Conservation (phyloP, 495 filamentous ascomycete genomes). For the Copromyces sp. region DNA sequence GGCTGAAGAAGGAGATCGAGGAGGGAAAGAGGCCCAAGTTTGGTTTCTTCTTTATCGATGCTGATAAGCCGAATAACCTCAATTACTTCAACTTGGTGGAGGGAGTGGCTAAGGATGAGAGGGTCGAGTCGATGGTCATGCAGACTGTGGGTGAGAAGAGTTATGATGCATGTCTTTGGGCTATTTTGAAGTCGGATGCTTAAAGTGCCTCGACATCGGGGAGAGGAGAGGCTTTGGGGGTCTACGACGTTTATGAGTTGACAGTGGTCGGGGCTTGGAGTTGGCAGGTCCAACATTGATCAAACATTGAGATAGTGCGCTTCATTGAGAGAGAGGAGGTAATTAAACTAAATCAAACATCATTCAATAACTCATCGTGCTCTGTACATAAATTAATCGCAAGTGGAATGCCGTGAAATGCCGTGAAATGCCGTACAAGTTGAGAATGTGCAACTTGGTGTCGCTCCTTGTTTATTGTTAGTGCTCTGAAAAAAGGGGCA, state of each 20-base stretch:
- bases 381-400: not conserved
- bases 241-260: not conserved
- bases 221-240: too few relatives aligned
- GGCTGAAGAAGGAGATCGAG: conserved; percentile 32
- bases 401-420: not conserved
- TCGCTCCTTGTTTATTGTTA: not conserved
- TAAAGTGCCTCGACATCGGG: not conserved
- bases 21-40: conserved; percentile 35
- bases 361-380: not conserved
- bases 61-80: conserved; percentile 38
- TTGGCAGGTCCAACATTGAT: not conserved
- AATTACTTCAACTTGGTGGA: conserved; percentile 41
- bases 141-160: conserved; percentile 43
- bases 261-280: not conserved
- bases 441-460: not conserved
- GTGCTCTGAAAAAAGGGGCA: not conserved
- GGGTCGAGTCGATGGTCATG: conserved; percentile 38
- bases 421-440: not conserved
- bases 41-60: conserved; percentile 45
- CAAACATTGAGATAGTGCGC: not conserved
- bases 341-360: not conserved
- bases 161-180: conserved; percentile 38
- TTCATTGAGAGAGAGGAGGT: not conserved
- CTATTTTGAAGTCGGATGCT: conserved; percentile 27
- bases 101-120: conserved; percentile 31